Evolutionary conservation across 208 protist genomes (phyloP).

Genomic region (Angomonas desouzai): DNA sequence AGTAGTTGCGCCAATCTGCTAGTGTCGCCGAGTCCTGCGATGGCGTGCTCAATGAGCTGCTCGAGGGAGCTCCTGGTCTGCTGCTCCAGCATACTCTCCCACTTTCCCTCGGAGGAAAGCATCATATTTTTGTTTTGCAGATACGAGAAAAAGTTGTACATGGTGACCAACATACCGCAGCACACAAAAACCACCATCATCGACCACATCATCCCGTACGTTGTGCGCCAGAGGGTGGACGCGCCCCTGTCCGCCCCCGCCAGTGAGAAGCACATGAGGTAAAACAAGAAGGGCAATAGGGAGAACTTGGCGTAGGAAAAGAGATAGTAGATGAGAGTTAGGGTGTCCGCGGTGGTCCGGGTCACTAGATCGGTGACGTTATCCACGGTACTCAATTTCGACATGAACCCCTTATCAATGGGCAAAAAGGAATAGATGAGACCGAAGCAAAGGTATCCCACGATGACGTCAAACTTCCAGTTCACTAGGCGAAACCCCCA

Average conservation of each 20-base stretch:
- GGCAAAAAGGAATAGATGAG: constrained; percentile 66
- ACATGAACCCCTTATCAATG: constrained; percentile 25
- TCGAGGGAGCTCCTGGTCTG: constrained; percentile 22
- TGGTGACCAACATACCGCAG: constrained; percentile 38
- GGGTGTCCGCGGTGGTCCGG: constrained; percentile 31
- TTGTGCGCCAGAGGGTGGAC: constrained; percentile 33
- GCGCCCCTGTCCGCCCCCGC: constrained; percentile 41
- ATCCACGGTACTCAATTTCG: constrained; percentile 7
- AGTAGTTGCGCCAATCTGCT: constrained; percentile 14
- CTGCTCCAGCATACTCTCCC: constrained; percentile 58
- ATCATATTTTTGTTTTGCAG: constrained; percentile 50
- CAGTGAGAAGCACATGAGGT: constrained; percentile 50
- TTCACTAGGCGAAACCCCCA: constrained; percentile 78
- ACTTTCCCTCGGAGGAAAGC: constrained; percentile 31
- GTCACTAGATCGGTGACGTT: constrained; percentile 20
- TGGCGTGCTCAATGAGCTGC: constrained; percentile 20
- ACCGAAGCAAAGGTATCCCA: constrained; percentile 57
- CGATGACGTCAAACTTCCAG: constrained; percentile 85
- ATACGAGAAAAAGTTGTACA: constrained; percentile 48
- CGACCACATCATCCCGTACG: constrained; percentile 56
- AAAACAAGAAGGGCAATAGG: constrained; percentile 37
- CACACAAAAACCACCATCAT: constrained; percentile 38
- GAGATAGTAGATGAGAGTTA: constrained; percentile 38
- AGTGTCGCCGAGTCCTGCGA: constrained; percentile 24
- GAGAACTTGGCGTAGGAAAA: constrained; percentile 45